A percentile compares a stretch with the other conserved stretches of the same genome.
Conservation (phyloP, 106 monocot species). For the Apostasia ramifera region DNA sequence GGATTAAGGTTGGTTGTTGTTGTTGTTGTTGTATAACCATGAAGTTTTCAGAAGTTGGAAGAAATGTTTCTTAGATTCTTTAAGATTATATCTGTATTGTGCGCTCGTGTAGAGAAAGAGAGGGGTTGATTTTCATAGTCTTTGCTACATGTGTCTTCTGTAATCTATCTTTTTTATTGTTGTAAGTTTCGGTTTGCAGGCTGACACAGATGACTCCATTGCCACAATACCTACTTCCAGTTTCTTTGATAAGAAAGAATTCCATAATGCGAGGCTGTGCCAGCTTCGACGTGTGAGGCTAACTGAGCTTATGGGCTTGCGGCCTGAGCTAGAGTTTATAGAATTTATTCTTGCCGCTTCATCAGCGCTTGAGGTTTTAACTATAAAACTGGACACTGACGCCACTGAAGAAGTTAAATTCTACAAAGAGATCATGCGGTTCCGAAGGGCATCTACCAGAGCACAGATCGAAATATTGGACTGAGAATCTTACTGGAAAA, state of each 20-base stretch:
- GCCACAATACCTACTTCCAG: constrained; percentile 5
- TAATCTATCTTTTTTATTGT: background rate
- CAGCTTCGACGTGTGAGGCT: background rate
- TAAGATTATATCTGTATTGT: too few species aligned
- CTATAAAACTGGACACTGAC: background rate
- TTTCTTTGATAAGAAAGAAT: constrained; percentile 1
- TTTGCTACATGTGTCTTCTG: too few species aligned
- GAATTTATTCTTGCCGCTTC: background rate
- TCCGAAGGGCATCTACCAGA: background rate
- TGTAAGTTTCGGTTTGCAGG: constrained; percentile 1
- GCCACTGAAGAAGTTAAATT: background rate
- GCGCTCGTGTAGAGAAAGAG: too few species aligned
- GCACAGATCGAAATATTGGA: constrained; percentile 5
- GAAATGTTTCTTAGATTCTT: too few species aligned
- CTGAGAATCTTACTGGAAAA: background rate
- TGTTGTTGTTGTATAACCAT: too few species aligned
- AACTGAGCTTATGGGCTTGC: background rate
- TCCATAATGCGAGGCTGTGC: background rate
- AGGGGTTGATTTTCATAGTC: too few species aligned
- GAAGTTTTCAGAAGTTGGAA: too few species aligned
- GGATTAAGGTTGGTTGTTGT: too few species aligned
- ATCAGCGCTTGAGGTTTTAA: background rate
- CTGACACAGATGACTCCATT: constrained; percentile 13
- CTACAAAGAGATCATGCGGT: constrained; percentile 11
- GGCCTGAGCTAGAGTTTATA: constrained; percentile 1